Conservation (phyloP, 1,139 yeast species). For the Suhomyces ambrosiae region DNA sequence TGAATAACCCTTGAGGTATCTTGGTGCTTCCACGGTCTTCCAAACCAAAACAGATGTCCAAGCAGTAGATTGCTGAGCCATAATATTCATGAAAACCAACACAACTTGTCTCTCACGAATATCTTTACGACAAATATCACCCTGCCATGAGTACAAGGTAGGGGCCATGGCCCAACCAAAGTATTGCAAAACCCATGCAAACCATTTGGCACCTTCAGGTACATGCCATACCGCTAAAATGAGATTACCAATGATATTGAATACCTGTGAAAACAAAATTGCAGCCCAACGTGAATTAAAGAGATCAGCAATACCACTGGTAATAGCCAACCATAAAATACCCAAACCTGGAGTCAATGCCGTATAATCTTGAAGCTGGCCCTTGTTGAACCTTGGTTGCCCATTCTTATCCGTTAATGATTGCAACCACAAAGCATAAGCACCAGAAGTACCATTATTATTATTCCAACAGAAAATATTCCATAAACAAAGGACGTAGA, state of each 20-base stretch:
- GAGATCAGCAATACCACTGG: slow-evolving; percentile 50
- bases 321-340: slow-evolving; percentile 39
- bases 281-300: slow-evolving; percentile 60
- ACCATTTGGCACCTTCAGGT: slow-evolving; percentile 50
- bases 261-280: slow-evolving; percentile 53
- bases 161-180: slow-evolving; percentile 56
- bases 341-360: slow-evolving; percentile 51
- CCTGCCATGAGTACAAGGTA: slow-evolving; percentile 48
- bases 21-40: slow-evolving; percentile 55
- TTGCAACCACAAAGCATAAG: slow-evolving; percentile 54
- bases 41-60: slow-evolving; percentile 43
- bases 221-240: slow-evolving; percentile 51
- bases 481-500: slow-evolving; percentile 54
- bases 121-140: slow-evolving; percentile 49
- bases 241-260: slow-evolving; percentile 42
- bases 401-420: slow-evolving; percentile 34
- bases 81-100: slow-evolving; percentile 46
- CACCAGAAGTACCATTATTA: slow-evolving; percentile 45
- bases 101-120: slow-evolving; percentile 46
- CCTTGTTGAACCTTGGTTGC: slow-evolving; percentile 28
- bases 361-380: slow-evolving; percentile 42
- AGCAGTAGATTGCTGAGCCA: slow-evolving; percentile 48
- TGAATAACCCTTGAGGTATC: slow-evolving; percentile 51
- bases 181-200: slow-evolving; percentile 49
- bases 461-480: slow-evolving; percentile 67